Base-by-base conservation (phyloP, 2,329 filamentous ascomycete species). In the Chaetomiaceae sp. region DNA sequence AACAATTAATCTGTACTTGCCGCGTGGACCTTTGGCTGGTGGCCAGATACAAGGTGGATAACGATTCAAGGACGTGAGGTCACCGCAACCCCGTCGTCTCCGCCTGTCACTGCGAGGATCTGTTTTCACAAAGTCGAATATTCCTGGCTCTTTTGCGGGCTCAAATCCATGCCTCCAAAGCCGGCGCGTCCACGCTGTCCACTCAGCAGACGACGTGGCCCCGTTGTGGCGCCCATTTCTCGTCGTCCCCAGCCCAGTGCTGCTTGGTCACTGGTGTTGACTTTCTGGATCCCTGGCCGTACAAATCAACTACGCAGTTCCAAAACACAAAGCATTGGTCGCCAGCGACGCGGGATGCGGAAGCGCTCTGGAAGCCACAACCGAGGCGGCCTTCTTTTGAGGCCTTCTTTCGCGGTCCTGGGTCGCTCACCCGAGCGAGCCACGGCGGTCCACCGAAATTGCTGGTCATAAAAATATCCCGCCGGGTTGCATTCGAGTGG, bases 291-390 rank as follows among this genome's bases (percentile, higher is more conserved):
- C 25, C n/a, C n/a, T n/a, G n/a, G n/a, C n/a, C n/a, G n/a, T n/a
- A n/a, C n/a, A n/a, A n/a, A n/a, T n/a, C n/a, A n/a, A n/a, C n/a
- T n/a, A n/a, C n/a, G 10, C 6, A 3, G 10, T 27, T 25, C 43
- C 40, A 30, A 42, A 10, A 8, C 35, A 17, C 9, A 43, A 59
- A 58, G 58, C 57, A 60, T 50, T 59, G 57, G 58, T 48, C 57
- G 56, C 35, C 50, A 55, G n/a, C 21, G 50, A 23, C 33, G 39
- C 52, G 50, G 34, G 27, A 48, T 57, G 56, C 39, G 51, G 46
- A 57, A 53, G 58, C 55, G 56, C 54, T 45, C 41, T 41, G 45
- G 44, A 53, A 53, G 50, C 42, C 34, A 48, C 37, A 55, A 37
- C 48, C 45, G 48, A 48, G 30, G 21, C 37, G 51, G 48, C 50